These are phyloP conservation scores for Imleria badia DNA, from an alignment of 768 basidiomycete species.

Conservation along the genomic window DNA sequence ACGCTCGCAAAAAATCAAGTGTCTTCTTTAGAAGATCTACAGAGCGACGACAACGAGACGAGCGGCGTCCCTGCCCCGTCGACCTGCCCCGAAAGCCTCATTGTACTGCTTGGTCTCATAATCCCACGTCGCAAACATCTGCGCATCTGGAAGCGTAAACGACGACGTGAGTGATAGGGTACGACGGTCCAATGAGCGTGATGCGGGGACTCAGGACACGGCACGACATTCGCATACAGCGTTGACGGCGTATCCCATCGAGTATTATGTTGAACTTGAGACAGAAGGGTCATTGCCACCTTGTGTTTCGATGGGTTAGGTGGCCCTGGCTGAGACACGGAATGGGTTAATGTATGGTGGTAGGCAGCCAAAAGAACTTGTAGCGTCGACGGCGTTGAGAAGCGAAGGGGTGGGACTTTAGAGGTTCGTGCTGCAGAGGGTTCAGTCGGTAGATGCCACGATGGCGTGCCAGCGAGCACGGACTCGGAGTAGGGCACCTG, in stretches of 20 bases:
- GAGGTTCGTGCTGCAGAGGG: constrained; percentile 27
- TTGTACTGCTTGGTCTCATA: constrained; percentile 44
- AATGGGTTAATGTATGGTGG: constrained; percentile 75
- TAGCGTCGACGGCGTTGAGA: constrained; percentile 56
- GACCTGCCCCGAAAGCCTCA: constrained; percentile 34
- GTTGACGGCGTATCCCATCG: constrained; percentile 73
- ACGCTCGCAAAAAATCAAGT: too few species aligned
- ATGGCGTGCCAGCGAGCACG: constrained; percentile 58
- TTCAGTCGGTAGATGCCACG: constrained; percentile 72
- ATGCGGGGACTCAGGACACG: constrained; percentile 65
- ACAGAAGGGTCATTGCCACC: constrained; percentile 68
- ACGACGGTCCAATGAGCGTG: constrained; percentile 62
- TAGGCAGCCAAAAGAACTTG: constrained; percentile 67
- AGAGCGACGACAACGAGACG: constrained; percentile 21
- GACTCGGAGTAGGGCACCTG: constrained; percentile 76
- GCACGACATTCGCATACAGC: constrained; percentile 56
- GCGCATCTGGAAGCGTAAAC: constrained; percentile 45
- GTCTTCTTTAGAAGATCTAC: constrained; percentile 23
- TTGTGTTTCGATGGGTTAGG: constrained; percentile 67
- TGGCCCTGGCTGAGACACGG: constrained; percentile 48
- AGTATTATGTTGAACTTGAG: constrained; percentile 52
- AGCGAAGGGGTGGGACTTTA: constrained; percentile 26
- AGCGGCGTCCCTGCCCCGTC: constrained; percentile 28
- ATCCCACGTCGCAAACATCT: constrained; percentile 51
- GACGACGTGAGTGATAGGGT: constrained; percentile 48